phyloP scores from a whole-genome alignment of 2,329 filamentous ascomycete species.

The Xylariaceae sp. region DNA sequence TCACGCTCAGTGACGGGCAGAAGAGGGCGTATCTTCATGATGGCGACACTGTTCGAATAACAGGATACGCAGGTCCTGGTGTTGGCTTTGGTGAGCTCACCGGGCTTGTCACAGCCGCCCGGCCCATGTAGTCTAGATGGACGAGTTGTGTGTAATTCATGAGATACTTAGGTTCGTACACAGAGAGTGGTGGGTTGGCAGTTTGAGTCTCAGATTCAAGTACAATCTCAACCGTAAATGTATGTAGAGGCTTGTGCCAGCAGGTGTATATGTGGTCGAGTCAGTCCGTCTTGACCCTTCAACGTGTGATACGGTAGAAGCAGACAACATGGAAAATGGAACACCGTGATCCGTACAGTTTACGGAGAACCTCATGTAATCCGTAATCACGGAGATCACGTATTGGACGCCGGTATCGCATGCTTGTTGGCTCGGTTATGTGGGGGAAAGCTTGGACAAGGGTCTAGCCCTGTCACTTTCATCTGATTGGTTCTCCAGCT shows the following conservation, averaged over 20 bases:
- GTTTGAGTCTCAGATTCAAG: too few relatives aligned
- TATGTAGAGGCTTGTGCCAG: too few relatives aligned
- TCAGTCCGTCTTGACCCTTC: too few relatives aligned
- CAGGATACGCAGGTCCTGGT: slow-evolving; percentile 36
- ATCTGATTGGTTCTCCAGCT: background rate
- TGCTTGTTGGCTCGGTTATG: background rate
- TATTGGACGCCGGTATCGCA: background rate
- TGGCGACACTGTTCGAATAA: slow-evolving; percentile 37
- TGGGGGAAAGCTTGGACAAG: background rate
- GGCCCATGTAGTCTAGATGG: slow-evolving; percentile 5
- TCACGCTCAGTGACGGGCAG: slow-evolving; percentile 29
- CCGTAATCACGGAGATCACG: too few relatives aligned
- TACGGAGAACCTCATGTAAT: too few relatives aligned
- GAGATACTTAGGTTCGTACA: too few relatives aligned
- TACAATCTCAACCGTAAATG: too few relatives aligned
- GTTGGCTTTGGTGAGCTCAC: slow-evolving; percentile 39
- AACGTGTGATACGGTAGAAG: too few relatives aligned
- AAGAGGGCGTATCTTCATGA: slow-evolving; percentile 36
- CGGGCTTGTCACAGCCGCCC: slow-evolving; percentile 20
- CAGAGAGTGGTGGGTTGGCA: too few relatives aligned
- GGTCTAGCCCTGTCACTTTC: background rate
- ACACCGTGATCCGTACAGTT: too few relatives aligned
- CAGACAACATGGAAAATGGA: too few relatives aligned
- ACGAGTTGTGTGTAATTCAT: background rate
- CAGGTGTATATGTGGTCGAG: too few relatives aligned